These are phyloP conservation scores for Anastatica hierochuntica DNA, from an alignment of 345 rosid species.

Conservation along the genomic window DNA sequence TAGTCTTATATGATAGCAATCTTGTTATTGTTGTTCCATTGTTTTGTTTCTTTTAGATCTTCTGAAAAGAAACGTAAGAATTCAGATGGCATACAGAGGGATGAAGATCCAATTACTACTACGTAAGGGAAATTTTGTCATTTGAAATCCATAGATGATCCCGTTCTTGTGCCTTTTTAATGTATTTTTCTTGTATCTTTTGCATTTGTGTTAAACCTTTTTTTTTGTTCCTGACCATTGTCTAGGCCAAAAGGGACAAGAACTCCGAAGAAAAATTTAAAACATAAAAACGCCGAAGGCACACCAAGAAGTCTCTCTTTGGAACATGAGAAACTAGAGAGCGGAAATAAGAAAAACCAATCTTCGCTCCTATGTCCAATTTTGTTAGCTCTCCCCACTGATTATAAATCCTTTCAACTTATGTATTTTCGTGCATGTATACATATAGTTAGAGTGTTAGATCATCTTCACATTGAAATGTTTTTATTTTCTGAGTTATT, in stretches of 20 bases:
- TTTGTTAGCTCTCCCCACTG: neutral
- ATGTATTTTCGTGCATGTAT: neutral
- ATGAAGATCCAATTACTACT: constrained; percentile 34
- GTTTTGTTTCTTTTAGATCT: constrained; percentile 37
- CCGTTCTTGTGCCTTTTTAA: neutral
- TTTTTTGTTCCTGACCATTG: neutral
- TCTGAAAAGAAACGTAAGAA: constrained; percentile 37
- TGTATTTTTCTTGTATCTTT: neutral
- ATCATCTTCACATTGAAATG: too few species aligned
- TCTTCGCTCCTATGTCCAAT: constrained; percentile 20
- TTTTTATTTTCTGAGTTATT: too few species aligned
- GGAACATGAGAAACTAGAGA: constrained; percentile 36
- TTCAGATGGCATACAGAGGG: constrained; percentile 28
- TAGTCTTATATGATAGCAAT: neutral
- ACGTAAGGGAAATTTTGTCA: constrained; percentile 40
- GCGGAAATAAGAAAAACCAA: constrained; percentile 36
- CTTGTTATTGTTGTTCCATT: constrained; percentile 3
- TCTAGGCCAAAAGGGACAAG: constrained; percentile 66
- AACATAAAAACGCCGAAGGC: constrained; percentile 20
- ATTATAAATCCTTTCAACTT: neutral
- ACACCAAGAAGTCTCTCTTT: constrained; percentile 26
- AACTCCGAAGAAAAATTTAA: constrained; percentile 70
- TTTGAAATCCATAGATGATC: neutral
- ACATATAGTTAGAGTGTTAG: too few species aligned
- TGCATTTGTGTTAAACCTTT: constrained; percentile 2